A percentile compares a stretch with the other conserved stretches of the same genome.
Conservation (phyloP, 106 monocot genomes). For the Allium fistulosum region DNA sequence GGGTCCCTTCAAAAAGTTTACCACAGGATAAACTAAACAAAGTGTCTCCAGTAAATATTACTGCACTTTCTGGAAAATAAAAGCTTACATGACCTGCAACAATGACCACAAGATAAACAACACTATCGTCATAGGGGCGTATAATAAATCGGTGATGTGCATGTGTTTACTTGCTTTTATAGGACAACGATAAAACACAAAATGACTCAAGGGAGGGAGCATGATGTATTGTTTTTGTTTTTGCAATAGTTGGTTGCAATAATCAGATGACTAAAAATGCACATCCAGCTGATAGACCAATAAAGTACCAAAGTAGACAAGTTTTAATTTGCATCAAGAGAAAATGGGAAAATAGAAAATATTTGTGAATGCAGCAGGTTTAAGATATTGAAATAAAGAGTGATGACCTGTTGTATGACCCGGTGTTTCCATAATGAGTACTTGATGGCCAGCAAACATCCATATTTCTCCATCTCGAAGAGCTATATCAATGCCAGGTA, state of each 20-base stretch:
- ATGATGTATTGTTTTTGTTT: too few relatives aligned
- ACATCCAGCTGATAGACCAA: too few relatives aligned
- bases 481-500: conserved; percentile 90
- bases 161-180: too few relatives aligned
- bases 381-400: neutral
- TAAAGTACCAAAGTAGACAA: too few relatives aligned
- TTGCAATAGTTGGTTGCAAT: too few relatives aligned
- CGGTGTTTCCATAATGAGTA: conserved; percentile 86
- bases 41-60: conserved; percentile 90
- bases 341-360: neutral
- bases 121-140: neutral
- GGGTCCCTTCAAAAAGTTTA: conserved; percentile 91
- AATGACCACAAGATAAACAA: neutral
- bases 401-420: conserved; percentile 77
- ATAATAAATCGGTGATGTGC: too few relatives aligned
- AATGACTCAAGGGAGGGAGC: too few relatives aligned
- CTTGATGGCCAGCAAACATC: conserved; percentile 95
- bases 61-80: conserved; percentile 77
- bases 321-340: too few relatives aligned
- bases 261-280: too few relatives aligned
- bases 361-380: neutral
- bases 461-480: conserved; percentile 86
- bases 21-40: conserved; percentile 96
- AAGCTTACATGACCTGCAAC: conserved; percentile 84
- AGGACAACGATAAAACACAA: too few relatives aligned